These are phyloP conservation scores for Fraxinus sp. DNA, from an alignment of 305 asterid genomes.

Conservation along the genomic window DNA sequence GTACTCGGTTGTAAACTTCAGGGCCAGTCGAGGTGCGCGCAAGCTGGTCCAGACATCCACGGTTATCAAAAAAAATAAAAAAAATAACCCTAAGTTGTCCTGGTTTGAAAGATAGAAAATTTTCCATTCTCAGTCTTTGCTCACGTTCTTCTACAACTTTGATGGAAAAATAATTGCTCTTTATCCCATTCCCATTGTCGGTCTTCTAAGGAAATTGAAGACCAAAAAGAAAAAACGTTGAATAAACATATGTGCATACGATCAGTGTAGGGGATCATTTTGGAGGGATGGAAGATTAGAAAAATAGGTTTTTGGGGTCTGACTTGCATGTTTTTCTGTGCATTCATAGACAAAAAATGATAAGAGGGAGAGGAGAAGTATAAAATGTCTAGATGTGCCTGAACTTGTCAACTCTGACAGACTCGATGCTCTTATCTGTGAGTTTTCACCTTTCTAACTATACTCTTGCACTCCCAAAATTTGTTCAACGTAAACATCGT, in stretches of 20 bases:
- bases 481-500: not conserved
- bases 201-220: not conserved
- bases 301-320: not conserved
- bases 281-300: not conserved
- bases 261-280: not conserved
- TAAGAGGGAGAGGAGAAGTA: not conserved
- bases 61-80: no score
- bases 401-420: not conserved
- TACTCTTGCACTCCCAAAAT: not conserved
- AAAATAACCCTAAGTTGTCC: not conserved
- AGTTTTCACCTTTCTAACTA: not conserved
- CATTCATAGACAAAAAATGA: not conserved
- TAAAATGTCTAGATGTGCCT: not conserved
- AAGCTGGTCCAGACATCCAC: no score
- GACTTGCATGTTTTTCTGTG: not conserved
- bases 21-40: no score
- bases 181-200: not conserved
- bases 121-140: not conserved
- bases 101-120: not conserved
- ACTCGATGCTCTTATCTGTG: not conserved
- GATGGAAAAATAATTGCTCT: not conserved
- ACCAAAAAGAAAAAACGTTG: not conserved
- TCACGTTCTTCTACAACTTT: not conserved
- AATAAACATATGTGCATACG: not conserved
- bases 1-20: no score